Base-by-base conservation (phyloP, 768 basidiomycete species). In the Mycena pura region DNA sequence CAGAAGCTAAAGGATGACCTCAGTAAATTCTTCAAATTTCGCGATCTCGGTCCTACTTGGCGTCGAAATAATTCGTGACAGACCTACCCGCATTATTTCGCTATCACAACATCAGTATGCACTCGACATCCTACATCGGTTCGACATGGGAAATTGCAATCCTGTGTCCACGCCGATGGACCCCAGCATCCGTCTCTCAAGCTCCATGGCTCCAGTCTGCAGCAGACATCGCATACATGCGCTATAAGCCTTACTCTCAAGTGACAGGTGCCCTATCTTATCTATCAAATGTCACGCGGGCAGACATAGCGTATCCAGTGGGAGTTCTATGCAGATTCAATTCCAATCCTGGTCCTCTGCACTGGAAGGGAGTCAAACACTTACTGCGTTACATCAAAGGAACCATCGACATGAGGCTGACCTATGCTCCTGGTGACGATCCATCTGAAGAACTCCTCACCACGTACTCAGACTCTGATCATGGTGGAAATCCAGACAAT, bases 21-120 rank as follows among this genome's bases (percentile, higher is more conserved):
- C 8, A 63, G 59, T 13, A 46, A 24, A 2, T 57, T 67, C 19
- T 76, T 75, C 44, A 67, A 79, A 8, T 68, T 78, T 1, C 73
- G 70, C 0, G 70, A 72, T n/a, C 43, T 78, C 0, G 72, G 79
- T 67, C 52, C 57, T 78, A 0, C 62, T 80, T 2, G 75, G 77
- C 3, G 68, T 80, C 14, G 63, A 75, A 29, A 57, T 82, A 5
- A 46, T 54, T 3, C 63, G 66, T 3, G 60, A 72, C 36, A 25
- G 47, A 76, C 15, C 62, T 67, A 13, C 47, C 74, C 10, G 71
- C 56, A n/a, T 77, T 76, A 45, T 47, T 55, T 0, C 55, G 3
- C 36, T 55, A 22, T 55, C 43, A 1, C 36, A 47, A 6, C 45
- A 28, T 2, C 62, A 63, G 11, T 78, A 76, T 34, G 65, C 76